These are phyloP conservation scores for Colletotrichum tanaceti DNA, from an alignment of 2,329 filamentous ascomycete genomes.

Conservation along the genomic window DNA sequence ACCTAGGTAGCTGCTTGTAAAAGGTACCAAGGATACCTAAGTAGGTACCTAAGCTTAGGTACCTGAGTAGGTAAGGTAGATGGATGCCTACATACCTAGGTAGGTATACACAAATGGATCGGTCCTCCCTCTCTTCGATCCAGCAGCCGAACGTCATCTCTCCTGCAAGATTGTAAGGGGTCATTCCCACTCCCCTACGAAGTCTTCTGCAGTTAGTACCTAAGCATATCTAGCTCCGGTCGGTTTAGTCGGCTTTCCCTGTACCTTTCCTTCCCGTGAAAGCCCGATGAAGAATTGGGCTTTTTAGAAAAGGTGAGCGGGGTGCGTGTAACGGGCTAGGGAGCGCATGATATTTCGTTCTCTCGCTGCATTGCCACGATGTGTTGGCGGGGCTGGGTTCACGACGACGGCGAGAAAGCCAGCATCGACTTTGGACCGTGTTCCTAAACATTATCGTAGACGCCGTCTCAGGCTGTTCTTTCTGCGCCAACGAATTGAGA, in stretches of 20 bases:
- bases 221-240: background rate
- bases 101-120: no score
- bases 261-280: constrained; percentile 28
- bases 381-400: constrained; percentile 10
- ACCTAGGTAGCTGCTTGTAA: no score
- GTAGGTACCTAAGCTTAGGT: no score
- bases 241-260: background rate
- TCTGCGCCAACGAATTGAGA: constrained; percentile 1
- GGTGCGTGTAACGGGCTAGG: constrained; percentile 1
- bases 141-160: constrained; percentile 40
- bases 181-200: background rate
- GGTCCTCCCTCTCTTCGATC: constrained; percentile 32
- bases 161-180: constrained; percentile 23
- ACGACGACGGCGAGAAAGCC: background rate
- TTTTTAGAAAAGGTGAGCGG: background rate
- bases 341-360: constrained; percentile 23
- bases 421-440: background rate
- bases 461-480: constrained; percentile 27
- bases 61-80: no score
- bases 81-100: no score
- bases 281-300: constrained; percentile 27
- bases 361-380: constrained; percentile 35
- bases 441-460: constrained; percentile 36
- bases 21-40: no score
- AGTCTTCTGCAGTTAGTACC: no score